Evolutionary conservation across 2,329 filamentous ascomycete species (phyloP).

Genomic region (Penicillium frequentans): DNA sequence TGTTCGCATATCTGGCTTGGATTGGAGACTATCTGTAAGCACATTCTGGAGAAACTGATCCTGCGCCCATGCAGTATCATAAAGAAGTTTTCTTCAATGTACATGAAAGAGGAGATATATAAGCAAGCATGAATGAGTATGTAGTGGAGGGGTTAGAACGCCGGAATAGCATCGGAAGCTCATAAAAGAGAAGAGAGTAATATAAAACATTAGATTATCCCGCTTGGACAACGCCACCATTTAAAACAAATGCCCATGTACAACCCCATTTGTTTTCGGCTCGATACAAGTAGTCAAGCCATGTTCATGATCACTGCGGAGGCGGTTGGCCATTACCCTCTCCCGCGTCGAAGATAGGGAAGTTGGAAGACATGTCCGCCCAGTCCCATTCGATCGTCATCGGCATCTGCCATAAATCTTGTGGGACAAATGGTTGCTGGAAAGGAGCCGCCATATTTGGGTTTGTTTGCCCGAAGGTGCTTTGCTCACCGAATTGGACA

Average conservation of each 20-base stretch:
- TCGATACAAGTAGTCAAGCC: constrained; percentile 6
- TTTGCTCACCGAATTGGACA: constrained; percentile 33
- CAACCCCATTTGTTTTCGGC: neutral
- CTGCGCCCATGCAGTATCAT: neutral
- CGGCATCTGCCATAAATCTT: constrained; percentile 92
- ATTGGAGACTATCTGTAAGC: neutral
- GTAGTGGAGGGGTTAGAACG: constrained; percentile 6
- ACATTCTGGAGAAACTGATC: neutral
- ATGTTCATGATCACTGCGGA: constrained; percentile 27
- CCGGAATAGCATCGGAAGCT: neutral
- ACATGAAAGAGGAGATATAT: constrained; percentile 16
- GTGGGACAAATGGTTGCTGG: constrained; percentile 84
- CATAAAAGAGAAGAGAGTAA: neutral
- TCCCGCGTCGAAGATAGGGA: constrained; percentile 34
- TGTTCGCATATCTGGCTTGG: neutral
- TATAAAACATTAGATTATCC: neutral
- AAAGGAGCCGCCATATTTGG: constrained; percentile 52
- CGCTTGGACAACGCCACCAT: constrained; percentile 6
- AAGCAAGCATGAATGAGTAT: neutral
- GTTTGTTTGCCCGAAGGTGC: constrained; percentile 28
- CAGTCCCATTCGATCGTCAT: constrained; percentile 95
- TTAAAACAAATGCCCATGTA: neutral
- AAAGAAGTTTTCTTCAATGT: constrained; percentile 8
- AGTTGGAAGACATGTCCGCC: constrained; percentile 50
- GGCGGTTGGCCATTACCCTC: constrained; percentile 23